Percentiles rank a stretch among this genome's conserved stretches.
Conservation (phyloP, 2,329 filamentous ascomycete genomes). For the Ophiostoma piceae region DNA sequence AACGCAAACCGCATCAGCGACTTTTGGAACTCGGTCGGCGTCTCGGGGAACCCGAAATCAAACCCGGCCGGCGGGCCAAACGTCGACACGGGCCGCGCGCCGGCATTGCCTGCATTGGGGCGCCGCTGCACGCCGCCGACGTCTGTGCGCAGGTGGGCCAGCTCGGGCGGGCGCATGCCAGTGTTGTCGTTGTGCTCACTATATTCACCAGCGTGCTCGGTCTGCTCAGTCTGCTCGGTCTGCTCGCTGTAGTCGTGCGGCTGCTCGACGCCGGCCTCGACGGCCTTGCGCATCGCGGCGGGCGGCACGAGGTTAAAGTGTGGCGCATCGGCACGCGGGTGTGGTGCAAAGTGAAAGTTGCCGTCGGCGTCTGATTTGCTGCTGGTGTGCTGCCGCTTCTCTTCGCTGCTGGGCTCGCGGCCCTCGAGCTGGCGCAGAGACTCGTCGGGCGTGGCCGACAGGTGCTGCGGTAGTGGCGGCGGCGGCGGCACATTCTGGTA, state of each 20-base stretch:
- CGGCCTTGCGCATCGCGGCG: constrained; percentile 21
- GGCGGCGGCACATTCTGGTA: constrained; percentile 39
- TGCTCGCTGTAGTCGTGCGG: background rate
- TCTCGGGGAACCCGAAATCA: constrained; percentile 75
- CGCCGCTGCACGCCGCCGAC: constrained; percentile 32
- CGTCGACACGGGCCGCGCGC: constrained; percentile 47
- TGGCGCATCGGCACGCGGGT: constrained; percentile 45
- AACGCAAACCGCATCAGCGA: constrained; percentile 88
- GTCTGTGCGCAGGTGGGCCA: constrained; percentile 53
- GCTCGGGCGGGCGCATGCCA: constrained; percentile 44
- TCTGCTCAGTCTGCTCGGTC: constrained; percentile 21
- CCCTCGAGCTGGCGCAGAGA: constrained; percentile 48
- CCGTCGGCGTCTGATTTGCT: constrained; percentile 28
- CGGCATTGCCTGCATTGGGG: constrained; percentile 5
- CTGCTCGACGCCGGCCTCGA: constrained; percentile 17
- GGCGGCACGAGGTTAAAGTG: constrained; percentile 55
- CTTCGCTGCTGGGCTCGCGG: constrained; percentile 33
- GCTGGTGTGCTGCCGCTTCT: constrained; percentile 23
- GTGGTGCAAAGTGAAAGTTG: constrained; percentile 56
- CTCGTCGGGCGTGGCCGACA: constrained; percentile 38
- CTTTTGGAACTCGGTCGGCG: constrained; percentile 83
- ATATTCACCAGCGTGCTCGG: constrained; percentile 15
- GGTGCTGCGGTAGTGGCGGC: constrained; percentile 25
- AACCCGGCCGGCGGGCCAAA: constrained; percentile 60
- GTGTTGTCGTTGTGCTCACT: constrained; percentile 22